Conservation (phyloP, 768 basidiomycete species). For the Crassisporium funariophilum region DNA sequence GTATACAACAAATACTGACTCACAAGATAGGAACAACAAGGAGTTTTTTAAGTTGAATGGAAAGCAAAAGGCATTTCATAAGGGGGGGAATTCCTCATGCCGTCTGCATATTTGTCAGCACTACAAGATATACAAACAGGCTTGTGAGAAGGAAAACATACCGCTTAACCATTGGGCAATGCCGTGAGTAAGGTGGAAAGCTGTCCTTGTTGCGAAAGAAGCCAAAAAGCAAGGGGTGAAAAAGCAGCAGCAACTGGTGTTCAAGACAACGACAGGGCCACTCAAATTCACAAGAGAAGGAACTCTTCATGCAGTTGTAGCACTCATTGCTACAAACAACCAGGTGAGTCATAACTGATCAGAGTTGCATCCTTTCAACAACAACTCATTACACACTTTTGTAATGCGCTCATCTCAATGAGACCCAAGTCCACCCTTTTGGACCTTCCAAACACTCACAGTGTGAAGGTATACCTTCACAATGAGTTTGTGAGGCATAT, state of each 20-base stretch:
- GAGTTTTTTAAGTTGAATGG: neutral
- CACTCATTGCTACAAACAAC: slow-evolving; percentile 16
- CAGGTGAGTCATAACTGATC: slow-evolving; percentile 11
- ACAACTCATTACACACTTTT: slow-evolving; percentile 1
- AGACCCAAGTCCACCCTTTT: slow-evolving; percentile 5
- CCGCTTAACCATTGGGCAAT: slow-evolving; percentile 13
- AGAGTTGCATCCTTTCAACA: slow-evolving; percentile 1
- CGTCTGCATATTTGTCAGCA: slow-evolving; percentile 13
- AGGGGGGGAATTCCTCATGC: slow-evolving; percentile 10
- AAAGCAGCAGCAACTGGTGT: slow-evolving; percentile 6
- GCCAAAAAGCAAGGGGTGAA: slow-evolving; percentile 2
- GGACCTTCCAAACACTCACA: slow-evolving; percentile 9
- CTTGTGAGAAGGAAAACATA: slow-evolving; percentile 15
- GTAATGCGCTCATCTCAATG: slow-evolving; percentile 6
- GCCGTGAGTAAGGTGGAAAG: slow-evolving; percentile 7
- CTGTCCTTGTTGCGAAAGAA: slow-evolving; percentile 6
- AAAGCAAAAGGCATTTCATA: slow-evolving; percentile 8
- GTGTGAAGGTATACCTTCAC: slow-evolving; percentile 14
- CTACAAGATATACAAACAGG: slow-evolving; percentile 8
- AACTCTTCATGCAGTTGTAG: slow-evolving; percentile 8
- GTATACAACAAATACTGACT: neutral
- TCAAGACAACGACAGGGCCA: slow-evolving; percentile 5
- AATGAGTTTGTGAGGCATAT: slow-evolving; percentile 18
- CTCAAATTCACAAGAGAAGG: slow-evolving; percentile 12
- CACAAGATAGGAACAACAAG: neutral